Evolutionary conservation across 2,329 filamentous ascomycete genomes (phyloP), one percentile per base, ranked within the genome.

Genomic region (Colletotrichum musae): DNA sequence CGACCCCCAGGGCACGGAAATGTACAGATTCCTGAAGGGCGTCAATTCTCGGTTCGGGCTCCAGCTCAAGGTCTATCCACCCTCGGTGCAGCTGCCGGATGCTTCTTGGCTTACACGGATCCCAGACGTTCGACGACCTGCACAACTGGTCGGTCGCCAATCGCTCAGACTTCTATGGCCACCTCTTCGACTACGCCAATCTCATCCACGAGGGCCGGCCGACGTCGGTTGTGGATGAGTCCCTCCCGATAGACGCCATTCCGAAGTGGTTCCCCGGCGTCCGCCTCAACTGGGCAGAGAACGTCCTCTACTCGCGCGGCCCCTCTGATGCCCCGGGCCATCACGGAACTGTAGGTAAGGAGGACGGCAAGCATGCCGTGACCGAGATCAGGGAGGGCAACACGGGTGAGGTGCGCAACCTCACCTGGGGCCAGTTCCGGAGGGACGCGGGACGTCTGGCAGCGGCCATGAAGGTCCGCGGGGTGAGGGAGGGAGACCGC

Each of bases 201-300:
- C 81, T 92, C 64, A 89, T 94, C 71, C 84, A 94, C 74, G 84
- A 87, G 43, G 93, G 93, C 36, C 80, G 78, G 4, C 89, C 88
- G 75, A 80, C 79, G 0, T 79, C 76, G 10, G 89, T 92, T 1
- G 90, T 96, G 3, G 93, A 97, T 75, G 91, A 93, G 74, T 83
- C 82, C 0, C 84, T 87, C 1, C 88, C 90, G 2, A 93, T 97
- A 78, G 91, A 94, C 70, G 83, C 84, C 16, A 85, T 95, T 5
- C 94, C 94, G 0, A 81, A 84, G 48, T 97, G 94, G 94, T 97
- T 96, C 78, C 82, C 89, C 1, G 94, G 94, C 36, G 85, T 94
- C 1, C 81, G 83, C 5, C 79, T 96, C 73, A 97, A 94, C 75
- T 95, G 91, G 76, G 91, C 93, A 5, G 93, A 97, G 81, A 97